These are phyloP conservation scores for Fomitopsis pinicola DNA, from an alignment of 1,284 basidiomycete species.

Conservation along the genomic window DNA sequence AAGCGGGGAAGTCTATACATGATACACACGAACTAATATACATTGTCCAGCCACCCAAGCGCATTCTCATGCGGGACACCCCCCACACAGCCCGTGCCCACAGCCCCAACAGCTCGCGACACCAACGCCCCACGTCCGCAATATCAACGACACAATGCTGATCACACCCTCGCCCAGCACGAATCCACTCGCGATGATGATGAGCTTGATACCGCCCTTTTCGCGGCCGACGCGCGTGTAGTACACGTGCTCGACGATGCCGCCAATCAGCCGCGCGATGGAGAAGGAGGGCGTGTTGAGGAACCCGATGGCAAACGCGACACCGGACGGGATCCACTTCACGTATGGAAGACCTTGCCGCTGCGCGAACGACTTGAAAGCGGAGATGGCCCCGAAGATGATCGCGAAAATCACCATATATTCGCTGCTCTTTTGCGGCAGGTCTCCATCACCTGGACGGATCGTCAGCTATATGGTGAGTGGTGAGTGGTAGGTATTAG, in stretches of 20 bases:
- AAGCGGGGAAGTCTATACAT: no score
- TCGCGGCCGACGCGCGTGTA: slow-evolving; percentile 45
- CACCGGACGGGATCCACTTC: slow-evolving; percentile 84
- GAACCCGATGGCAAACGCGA: slow-evolving; percentile 88
- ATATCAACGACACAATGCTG: slow-evolving; percentile 75
- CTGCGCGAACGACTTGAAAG: slow-evolving; percentile 60
- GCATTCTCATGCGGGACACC: slow-evolving; percentile 44
- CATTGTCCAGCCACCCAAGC: neutral
- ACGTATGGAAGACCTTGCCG: slow-evolving; percentile 44
- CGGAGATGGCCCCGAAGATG: slow-evolving; percentile 65
- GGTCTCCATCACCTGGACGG: slow-evolving; percentile 66
- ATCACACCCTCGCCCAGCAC: slow-evolving; percentile 93
- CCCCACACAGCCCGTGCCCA: slow-evolving; percentile 63
- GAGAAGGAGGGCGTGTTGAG: slow-evolving; percentile 96
- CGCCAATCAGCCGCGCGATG: slow-evolving; percentile 87
- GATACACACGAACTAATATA: neutral
- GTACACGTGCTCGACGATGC: slow-evolving; percentile 73
- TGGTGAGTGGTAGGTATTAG: neutral
- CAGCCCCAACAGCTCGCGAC: slow-evolving; percentile 86
- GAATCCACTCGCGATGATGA: slow-evolving; percentile 92
- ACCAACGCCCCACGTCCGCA: slow-evolving; percentile 73
- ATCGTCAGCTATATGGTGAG: neutral
- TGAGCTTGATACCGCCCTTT: slow-evolving; percentile 63
- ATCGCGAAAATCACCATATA: slow-evolving; percentile 83
- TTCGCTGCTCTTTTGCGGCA: slow-evolving; percentile 71